Conservation (phyloP, 2,329 filamentous ascomycete genomes). For the Scedosporium boydii region DNA sequence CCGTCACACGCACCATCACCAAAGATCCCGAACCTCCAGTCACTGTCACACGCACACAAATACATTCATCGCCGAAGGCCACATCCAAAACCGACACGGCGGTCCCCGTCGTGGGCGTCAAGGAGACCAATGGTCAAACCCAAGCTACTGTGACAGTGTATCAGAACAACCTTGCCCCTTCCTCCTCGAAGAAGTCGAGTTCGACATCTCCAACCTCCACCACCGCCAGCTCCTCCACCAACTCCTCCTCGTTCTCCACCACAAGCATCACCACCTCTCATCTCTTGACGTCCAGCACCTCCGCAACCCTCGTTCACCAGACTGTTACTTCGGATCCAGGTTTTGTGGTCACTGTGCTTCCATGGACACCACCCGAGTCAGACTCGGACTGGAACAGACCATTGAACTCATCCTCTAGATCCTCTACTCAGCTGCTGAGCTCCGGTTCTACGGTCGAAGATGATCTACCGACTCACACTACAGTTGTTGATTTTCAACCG, state of each 20-base stretch:
- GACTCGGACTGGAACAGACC: background rate
- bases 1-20: background rate
- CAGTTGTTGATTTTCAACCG: background rate
- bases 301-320: background rate
- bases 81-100: background rate
- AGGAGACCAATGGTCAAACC: background rate
- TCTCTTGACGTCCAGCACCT: background rate
- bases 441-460: background rate
- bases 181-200: background rate
- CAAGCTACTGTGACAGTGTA: background rate
- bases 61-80: background rate
- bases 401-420: background rate
- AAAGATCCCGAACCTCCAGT: background rate
- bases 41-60: background rate
- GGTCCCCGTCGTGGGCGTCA: constrained; percentile 2
- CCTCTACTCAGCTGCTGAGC: background rate
- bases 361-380: background rate
- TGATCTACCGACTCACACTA: background rate
- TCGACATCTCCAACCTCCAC: background rate
- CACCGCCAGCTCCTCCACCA: background rate
- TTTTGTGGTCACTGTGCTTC: background rate
- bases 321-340: background rate
- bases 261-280: background rate
- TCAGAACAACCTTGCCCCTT: background rate
- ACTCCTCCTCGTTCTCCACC: background rate